Evolutionary conservation across 306 rosid species (phyloP).

Genomic region (Quercus ilex): DNA sequence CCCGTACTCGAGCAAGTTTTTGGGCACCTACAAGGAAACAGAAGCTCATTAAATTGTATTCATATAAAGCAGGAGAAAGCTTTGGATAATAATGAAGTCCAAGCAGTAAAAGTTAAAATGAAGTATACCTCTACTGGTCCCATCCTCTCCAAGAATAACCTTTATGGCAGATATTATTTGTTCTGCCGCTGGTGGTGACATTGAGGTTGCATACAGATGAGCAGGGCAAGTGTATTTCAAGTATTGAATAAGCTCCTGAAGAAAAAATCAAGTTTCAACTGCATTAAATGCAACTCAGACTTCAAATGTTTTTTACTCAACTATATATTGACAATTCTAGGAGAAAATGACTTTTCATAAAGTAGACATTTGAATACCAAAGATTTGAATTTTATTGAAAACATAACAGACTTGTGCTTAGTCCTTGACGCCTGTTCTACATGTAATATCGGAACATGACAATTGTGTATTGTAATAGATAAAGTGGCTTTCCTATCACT

Average conservation of each 20-base stretch:
- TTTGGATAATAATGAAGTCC: neutral
- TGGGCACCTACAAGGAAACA: slow-evolving; percentile 55
- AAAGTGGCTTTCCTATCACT: no score
- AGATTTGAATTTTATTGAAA: no score
- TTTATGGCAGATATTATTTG: slow-evolving; percentile 76
- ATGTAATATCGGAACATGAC: no score
- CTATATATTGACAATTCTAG: neutral
- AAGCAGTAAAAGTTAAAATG: neutral
- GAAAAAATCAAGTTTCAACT: neutral
- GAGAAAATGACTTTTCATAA: neutral
- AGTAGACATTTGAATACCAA: no score
- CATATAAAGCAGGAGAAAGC: neutral
- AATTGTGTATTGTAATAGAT: no score
- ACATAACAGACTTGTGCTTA: no score
- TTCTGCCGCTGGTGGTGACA: slow-evolving; percentile 88
- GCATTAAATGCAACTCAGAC: no score
- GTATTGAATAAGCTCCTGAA: slow-evolving; percentile 72
- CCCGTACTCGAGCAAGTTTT: slow-evolving; percentile 72
- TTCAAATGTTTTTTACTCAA: neutral
- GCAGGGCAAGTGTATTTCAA: slow-evolving; percentile 84
- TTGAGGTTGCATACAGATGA: slow-evolving; percentile 82
- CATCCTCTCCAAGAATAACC: slow-evolving; percentile 91
- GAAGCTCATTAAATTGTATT: neutral
- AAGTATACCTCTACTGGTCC: slow-evolving; percentile 54
- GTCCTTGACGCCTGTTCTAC: no score